Conservation (phyloP, 805 yeast genomes). For the Ogataea saltuana region DNA sequence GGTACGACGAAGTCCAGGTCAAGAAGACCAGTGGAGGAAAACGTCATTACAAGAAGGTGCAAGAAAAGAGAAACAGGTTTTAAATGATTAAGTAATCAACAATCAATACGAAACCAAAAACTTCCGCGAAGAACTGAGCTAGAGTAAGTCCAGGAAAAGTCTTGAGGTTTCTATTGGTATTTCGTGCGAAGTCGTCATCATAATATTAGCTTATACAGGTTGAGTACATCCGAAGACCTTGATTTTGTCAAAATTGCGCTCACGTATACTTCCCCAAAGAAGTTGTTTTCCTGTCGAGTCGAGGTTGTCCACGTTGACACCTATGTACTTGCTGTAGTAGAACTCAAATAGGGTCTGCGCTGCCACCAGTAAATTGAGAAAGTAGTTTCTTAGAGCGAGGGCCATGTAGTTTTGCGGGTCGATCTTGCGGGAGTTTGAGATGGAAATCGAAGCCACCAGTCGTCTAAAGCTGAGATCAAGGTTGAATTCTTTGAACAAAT, state of each 20-base stretch:
- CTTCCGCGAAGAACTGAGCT: too few species aligned
- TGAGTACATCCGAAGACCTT: slow-evolving; percentile 27
- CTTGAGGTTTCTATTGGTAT: too few species aligned
- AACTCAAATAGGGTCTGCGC: slow-evolving; percentile 55
- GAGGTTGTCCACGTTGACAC: slow-evolving; percentile 31
- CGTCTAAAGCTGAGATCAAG: slow-evolving; percentile 45
- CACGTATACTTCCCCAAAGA: slow-evolving; percentile 52
- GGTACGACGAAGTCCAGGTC: slow-evolving; percentile 76
- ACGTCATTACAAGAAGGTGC: slow-evolving; percentile 61
- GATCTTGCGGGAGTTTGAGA: slow-evolving; percentile 45
- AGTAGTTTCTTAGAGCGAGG: slow-evolving; percentile 49
- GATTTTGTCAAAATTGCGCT: slow-evolving; percentile 51
- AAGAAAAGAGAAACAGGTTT: slow-evolving; percentile 58
- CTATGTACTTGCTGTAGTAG: slow-evolving; percentile 35
- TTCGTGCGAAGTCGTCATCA: too few species aligned
- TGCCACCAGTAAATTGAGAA: slow-evolving; percentile 55
- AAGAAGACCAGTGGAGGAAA: slow-evolving; percentile 64
- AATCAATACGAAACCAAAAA: too few species aligned
- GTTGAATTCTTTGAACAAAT: slow-evolving; percentile 50
- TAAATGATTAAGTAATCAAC: slow-evolving; percentile 15
- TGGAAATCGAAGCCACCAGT: slow-evolving; percentile 51
- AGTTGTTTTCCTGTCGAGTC: slow-evolving; percentile 43
- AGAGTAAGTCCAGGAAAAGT: too few species aligned
- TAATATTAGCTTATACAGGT: neutral
- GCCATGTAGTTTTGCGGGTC: slow-evolving; percentile 40